Conservation (phyloP, 2,329 filamentous ascomycete genomes). For the Botrytis fragariae region DNA sequence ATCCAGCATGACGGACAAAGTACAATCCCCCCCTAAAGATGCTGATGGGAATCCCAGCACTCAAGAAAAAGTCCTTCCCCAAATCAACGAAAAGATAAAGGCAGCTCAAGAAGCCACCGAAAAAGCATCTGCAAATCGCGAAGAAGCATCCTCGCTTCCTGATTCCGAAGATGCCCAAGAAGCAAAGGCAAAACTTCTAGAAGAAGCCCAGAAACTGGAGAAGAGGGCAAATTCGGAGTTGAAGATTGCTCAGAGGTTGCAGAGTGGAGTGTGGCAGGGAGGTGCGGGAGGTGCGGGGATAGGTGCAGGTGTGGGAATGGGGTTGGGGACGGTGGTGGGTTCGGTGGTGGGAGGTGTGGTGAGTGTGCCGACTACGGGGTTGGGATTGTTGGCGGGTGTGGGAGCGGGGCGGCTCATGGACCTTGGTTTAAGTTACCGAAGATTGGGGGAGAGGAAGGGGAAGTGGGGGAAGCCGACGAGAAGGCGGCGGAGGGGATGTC, state of each 20-base stretch:
- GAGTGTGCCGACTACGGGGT: constrained; percentile 27
- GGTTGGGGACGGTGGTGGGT: constrained; percentile 26
- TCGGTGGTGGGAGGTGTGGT: constrained; percentile 23
- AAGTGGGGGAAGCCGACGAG: constrained; percentile 18
- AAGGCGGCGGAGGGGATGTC: background rate
- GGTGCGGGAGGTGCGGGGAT: constrained; percentile 28
- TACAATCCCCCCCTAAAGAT: constrained; percentile 9
- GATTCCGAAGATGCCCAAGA: constrained; percentile 22
- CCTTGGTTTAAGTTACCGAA: constrained; percentile 30
- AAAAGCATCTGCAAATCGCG: constrained; percentile 16
- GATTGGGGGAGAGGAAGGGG: constrained; percentile 12
- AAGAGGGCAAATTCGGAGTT: constrained; percentile 52
- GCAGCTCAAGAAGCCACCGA: constrained; percentile 23
- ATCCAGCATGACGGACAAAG: constrained; percentile 1
- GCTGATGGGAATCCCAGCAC: constrained; percentile 12
- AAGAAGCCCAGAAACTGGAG: constrained; percentile 27
- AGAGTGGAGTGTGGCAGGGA: constrained; percentile 34
- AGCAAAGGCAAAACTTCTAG: constrained; percentile 23
- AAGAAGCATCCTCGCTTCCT: constrained; percentile 17
- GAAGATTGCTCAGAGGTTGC: constrained; percentile 57
- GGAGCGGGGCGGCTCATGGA: constrained; percentile 30
- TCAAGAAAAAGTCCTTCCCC: constrained; percentile 26
- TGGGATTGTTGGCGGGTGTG: constrained; percentile 26
- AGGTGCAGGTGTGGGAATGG: constrained; percentile 30
- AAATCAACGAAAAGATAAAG: constrained; percentile 23